Conservation (phyloP, 805 yeast genomes). For the Candida fluviatilis region DNA sequence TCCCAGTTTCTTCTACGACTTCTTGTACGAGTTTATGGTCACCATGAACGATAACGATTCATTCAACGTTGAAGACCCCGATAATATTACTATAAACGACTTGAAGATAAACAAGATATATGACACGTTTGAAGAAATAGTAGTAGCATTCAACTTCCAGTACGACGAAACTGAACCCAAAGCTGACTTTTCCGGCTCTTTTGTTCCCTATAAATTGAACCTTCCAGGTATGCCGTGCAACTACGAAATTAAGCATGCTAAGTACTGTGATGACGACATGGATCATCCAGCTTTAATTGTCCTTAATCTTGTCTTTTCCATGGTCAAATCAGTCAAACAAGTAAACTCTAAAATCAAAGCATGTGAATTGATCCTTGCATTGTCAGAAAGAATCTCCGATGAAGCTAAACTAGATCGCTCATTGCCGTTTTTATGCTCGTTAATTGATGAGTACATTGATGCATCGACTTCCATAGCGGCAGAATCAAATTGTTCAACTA, state of each 20-base stretch:
- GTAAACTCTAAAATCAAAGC: slow-evolving; percentile 63
- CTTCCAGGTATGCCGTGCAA: slow-evolving; percentile 47
- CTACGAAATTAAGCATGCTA: slow-evolving; percentile 21
- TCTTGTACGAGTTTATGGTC: slow-evolving; percentile 62
- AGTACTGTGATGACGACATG: slow-evolving; percentile 12
- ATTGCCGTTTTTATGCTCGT: slow-evolving; percentile 71
- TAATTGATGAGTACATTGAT: slow-evolving; percentile 56
- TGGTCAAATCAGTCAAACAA: slow-evolving; percentile 55
- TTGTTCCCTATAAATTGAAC: slow-evolving; percentile 39
- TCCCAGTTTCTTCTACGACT: slow-evolving; percentile 65
- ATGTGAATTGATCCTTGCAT: slow-evolving; percentile 68
- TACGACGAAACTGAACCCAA: slow-evolving; percentile 9
- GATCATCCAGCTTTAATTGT: slow-evolving; percentile 54
- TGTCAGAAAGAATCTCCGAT: slow-evolving; percentile 74
- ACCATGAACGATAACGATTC: slow-evolving; percentile 21
- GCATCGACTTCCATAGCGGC: slow-evolving; percentile 7
- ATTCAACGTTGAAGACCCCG: slow-evolving; percentile 12
- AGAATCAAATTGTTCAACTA: slow-evolving; percentile 31
- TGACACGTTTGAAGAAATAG: slow-evolving; percentile 49
- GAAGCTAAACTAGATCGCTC: slow-evolving; percentile 83
- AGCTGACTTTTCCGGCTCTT: slow-evolving; percentile 3
- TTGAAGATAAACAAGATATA: slow-evolving; percentile 58
- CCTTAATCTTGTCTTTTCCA: slow-evolving; percentile 54
- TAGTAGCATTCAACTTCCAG: slow-evolving; percentile 18
- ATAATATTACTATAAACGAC: slow-evolving; percentile 27